phyloP scores from a whole-genome alignment of 2,329 filamentous ascomycete species.

The Fusarium sp. region DNA sequence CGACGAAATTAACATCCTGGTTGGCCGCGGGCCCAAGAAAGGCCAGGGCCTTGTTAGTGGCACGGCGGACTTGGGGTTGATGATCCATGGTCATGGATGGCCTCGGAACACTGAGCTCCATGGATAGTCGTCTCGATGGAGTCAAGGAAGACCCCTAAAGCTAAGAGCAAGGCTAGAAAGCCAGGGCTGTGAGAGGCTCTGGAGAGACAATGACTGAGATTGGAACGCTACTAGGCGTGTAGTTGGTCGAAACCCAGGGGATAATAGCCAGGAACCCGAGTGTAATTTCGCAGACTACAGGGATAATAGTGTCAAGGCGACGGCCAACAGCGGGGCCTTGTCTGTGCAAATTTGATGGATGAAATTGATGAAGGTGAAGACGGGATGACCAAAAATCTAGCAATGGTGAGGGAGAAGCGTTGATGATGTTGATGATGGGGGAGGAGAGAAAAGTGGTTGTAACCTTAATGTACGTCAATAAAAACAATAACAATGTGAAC shows the following conservation, averaged over 20 bases:
- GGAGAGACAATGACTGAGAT: slow-evolving; percentile 33
- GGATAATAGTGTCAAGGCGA: slow-evolving; percentile 30
- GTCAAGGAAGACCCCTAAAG: slow-evolving; percentile 22
- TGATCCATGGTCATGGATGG: slow-evolving; percentile 31
- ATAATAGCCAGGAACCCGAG: slow-evolving; percentile 26
- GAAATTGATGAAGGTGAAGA: slow-evolving; percentile 32
- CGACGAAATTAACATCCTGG: slow-evolving; percentile 34
- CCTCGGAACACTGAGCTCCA: slow-evolving; percentile 18
- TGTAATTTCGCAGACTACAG: slow-evolving; percentile 44
- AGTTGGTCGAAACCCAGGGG: slow-evolving; percentile 30
- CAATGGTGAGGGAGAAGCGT: slow-evolving; percentile 24
- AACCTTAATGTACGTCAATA: slow-evolving; percentile 7
- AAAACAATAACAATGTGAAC: slow-evolving; percentile 33
- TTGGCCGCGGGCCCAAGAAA: slow-evolving; percentile 9
- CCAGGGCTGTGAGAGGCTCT: slow-evolving; percentile 23
- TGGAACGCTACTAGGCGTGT: slow-evolving; percentile 31
- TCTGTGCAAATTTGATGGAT: slow-evolving; percentile 21
- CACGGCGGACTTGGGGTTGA: slow-evolving; percentile 39
- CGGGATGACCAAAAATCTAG: slow-evolving; percentile 27
- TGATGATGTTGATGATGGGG: slow-evolving; percentile 19
- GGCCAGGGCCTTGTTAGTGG: slow-evolving; percentile 27
- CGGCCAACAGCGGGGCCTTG: slow-evolving; percentile 41
- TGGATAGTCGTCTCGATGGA: slow-evolving; percentile 12
- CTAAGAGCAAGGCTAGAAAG: slow-evolving; percentile 5
- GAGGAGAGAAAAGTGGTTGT: neutral